These are phyloP conservation scores for Epichloe uncinata DNA, from an alignment of 2,329 filamentous ascomycete species.

Conservation along the genomic window DNA sequence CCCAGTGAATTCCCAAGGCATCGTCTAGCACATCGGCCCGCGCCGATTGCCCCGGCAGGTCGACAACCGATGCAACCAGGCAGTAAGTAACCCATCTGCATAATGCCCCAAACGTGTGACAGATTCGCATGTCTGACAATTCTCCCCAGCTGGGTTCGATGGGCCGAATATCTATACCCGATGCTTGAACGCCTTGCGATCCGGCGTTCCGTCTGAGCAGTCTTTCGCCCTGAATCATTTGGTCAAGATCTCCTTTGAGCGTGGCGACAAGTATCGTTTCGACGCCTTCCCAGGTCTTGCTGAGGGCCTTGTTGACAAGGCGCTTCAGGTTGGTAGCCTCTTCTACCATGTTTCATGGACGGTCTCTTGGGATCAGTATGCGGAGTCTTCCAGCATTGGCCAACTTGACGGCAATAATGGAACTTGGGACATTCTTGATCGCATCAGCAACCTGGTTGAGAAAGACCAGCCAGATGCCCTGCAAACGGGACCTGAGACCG, in stretches of 20 bases:
- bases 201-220: constrained; percentile 66
- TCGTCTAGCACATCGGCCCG: constrained; percentile 29
- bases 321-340: constrained; percentile 61
- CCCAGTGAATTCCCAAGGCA: constrained; percentile 45
- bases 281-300: constrained; percentile 81
- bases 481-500: constrained; percentile 55
- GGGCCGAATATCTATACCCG: constrained; percentile 87
- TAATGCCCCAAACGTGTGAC: no score
- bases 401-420: constrained; percentile 33
- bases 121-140: constrained; percentile 5
- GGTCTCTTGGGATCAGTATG: constrained; percentile 48
- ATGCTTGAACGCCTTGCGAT: constrained; percentile 72
- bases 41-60: constrained; percentile 15
- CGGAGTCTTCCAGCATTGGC: constrained; percentile 40
- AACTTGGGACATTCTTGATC: constrained; percentile 44
- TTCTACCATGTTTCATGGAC: constrained; percentile 78
- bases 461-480: constrained; percentile 54
- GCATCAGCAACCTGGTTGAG: constrained; percentile 50
- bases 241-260: constrained; percentile 88
- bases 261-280: constrained; percentile 91
- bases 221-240: constrained; percentile 88
- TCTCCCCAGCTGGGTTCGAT: constrained; percentile 41
- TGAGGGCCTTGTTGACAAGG: constrained; percentile 77
- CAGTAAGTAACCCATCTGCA: constrained; percentile 31
- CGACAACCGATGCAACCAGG: constrained; percentile 44